phyloP scores from a whole-genome alignment of 805 yeast species.

The Saccharomycopsis synnaedendra region DNA sequence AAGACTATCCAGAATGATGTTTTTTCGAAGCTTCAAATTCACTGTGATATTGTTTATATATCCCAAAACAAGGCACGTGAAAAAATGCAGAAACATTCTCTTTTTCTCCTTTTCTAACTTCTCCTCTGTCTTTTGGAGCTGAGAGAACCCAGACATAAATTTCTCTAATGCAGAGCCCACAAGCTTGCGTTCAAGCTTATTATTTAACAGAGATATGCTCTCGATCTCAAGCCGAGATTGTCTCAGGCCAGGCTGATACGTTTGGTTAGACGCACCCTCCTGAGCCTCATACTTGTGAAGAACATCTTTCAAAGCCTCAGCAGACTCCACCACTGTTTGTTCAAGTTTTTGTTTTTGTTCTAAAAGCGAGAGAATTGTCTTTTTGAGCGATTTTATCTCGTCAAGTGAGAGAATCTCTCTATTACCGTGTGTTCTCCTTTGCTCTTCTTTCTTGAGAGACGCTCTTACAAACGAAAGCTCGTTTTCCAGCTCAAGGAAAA shows the following conservation, averaged over 20 bases:
- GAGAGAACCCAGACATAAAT: conserved; percentile 3
- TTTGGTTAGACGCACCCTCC: neutral
- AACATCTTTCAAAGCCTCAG: conserved; percentile 8
- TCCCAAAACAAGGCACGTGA: conserved; percentile 15
- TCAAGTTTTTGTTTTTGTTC: conserved; percentile 2
- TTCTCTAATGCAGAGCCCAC: conserved; percentile 8
- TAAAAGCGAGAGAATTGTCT: neutral
- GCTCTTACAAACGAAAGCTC: conserved; percentile 7
- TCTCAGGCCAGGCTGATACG: conserved; percentile 7
- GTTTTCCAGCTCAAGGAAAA: conserved; percentile 8
- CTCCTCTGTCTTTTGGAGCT: conserved; percentile 1
- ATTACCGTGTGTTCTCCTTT: neutral
- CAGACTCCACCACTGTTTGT: neutral
- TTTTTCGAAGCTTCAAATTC: conserved; percentile 16
- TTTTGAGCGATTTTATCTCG: conserved; percentile 14
- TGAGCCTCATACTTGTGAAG: conserved; percentile 6
- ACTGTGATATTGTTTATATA: conserved; percentile 15
- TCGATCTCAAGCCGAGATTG: conserved; percentile 13
- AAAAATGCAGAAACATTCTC: conserved; percentile 13
- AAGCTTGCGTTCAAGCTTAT: conserved; percentile 14
- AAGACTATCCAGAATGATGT: conserved; percentile 5
- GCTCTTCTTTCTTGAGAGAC: conserved; percentile 1
- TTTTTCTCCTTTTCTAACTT: conserved; percentile 8
- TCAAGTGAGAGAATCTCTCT: conserved; percentile 12
- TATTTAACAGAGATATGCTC: conserved; percentile 9